These are phyloP conservation scores for Tubosaeta brunneosetosa DNA, from an alignment of 768 basidiomycete species.

Conservation along the genomic window DNA sequence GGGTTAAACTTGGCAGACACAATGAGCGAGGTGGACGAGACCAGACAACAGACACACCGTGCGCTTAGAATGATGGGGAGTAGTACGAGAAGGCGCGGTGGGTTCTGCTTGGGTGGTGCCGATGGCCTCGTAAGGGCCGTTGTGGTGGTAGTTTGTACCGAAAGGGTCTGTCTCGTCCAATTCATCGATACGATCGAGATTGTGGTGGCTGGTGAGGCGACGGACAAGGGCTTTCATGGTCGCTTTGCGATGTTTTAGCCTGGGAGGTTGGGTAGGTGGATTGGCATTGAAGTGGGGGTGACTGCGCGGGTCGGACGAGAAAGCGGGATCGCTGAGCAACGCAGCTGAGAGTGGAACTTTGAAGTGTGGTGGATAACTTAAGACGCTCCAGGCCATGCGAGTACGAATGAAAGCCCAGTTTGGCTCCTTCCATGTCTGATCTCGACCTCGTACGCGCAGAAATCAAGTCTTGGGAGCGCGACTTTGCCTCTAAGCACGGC, in stretches of 20 bases:
- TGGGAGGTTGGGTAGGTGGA: background rate
- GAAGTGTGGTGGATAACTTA: background rate
- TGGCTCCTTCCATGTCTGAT: slow-evolving; percentile 9
- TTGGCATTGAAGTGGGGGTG: slow-evolving; percentile 39
- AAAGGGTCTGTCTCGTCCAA: slow-evolving; percentile 72
- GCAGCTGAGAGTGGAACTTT: slow-evolving; percentile 22
- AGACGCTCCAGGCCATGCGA: slow-evolving; percentile 11
- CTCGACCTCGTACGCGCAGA: slow-evolving; percentile 49
- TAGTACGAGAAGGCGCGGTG: slow-evolving; percentile 3
- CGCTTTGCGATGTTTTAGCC: slow-evolving; percentile 6
- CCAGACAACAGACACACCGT: slow-evolving; percentile 21
- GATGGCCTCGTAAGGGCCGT: slow-evolving; percentile 71
- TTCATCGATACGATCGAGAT: slow-evolving; percentile 71
- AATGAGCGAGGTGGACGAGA: slow-evolving; percentile 6
- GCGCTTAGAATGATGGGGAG: slow-evolving; percentile 2
- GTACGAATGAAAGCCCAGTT: background rate
- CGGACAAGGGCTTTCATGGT: slow-evolving; percentile 27
- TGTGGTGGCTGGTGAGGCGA: slow-evolving; percentile 21
- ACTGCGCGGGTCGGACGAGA: slow-evolving; percentile 50
- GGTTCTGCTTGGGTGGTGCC: slow-evolving; percentile 19
- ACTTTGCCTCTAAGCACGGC: slow-evolving; percentile 52
- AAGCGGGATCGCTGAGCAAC: slow-evolving; percentile 51
- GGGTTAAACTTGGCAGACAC: slow-evolving; percentile 11
- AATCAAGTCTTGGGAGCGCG: slow-evolving; percentile 75
- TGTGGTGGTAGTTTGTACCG: slow-evolving; percentile 60